A percentile compares a stretch with the other conserved stretches of the same genome.
Conservation (phyloP, 78 protist genomes). For the Polysphondylium violaceum region DNA sequence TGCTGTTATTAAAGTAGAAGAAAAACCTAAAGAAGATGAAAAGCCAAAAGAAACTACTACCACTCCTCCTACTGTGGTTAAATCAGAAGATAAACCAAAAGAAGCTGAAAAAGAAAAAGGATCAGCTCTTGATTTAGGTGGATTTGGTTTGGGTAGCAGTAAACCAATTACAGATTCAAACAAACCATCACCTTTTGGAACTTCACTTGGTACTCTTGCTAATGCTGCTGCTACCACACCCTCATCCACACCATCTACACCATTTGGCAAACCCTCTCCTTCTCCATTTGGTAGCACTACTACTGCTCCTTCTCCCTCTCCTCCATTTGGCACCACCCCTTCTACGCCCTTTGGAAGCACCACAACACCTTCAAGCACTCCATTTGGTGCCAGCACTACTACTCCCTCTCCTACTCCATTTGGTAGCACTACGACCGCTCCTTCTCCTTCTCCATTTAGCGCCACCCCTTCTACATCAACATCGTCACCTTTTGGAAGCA, state of each 20-base stretch:
- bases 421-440: neutral
- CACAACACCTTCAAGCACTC: neutral
- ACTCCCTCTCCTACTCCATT: neutral
- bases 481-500: neutral
- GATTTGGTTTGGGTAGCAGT: neutral
- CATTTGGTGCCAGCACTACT: neutral
- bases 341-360: neutral
- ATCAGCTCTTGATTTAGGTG: too few relatives aligned
- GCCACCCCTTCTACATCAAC: neutral
- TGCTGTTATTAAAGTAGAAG: neutral
- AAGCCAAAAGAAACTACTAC: constrained; percentile 8
- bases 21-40: neutral
- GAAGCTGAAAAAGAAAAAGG: neutral
- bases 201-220: too few relatives aligned
- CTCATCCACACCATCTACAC: neutral
- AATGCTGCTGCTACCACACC: neutral
- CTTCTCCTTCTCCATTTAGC: neutral
- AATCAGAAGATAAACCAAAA: neutral
- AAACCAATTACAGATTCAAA: neutral
- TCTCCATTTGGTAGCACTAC: neutral
- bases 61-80: neutral
- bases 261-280: neutral
- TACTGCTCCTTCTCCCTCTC: neutral
- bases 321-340: neutral
- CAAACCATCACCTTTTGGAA: neutral